Conservation (phyloP, 2,329 filamentous ascomycete genomes). For the Podosphaera leucotricha region DNA sequence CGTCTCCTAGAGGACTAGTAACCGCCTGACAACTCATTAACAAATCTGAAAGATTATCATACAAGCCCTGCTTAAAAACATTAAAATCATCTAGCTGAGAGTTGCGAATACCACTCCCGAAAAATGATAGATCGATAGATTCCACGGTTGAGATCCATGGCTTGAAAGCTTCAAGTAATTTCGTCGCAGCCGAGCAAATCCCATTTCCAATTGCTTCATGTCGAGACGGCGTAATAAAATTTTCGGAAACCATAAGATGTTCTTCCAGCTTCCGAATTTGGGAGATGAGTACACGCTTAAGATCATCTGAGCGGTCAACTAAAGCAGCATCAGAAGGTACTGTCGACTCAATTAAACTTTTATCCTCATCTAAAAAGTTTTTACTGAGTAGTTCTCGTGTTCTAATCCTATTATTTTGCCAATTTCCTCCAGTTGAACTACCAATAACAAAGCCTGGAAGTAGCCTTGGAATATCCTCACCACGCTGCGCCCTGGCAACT, state of each 20-base stretch:
- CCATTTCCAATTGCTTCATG: slow-evolving; percentile 65
- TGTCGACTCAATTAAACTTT: slow-evolving; percentile 46
- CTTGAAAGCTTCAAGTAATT: slow-evolving; percentile 69
- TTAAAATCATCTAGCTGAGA: slow-evolving; percentile 73
- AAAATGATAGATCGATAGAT: slow-evolving; percentile 64
- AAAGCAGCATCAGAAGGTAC: slow-evolving; percentile 52
- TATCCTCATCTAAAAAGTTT: slow-evolving; percentile 68
- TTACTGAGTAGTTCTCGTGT: slow-evolving; percentile 50
- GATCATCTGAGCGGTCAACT: slow-evolving; percentile 63
- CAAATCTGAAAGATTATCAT: slow-evolving; percentile 81
- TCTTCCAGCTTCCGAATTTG: slow-evolving; percentile 75
- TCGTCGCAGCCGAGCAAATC: slow-evolving; percentile 54
- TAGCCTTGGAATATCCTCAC: slow-evolving; percentile 78
- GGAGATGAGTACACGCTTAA: slow-evolving; percentile 64
- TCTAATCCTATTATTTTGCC: slow-evolving; percentile 49
- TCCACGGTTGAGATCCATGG: slow-evolving; percentile 80
- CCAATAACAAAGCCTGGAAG: slow-evolving; percentile 84
- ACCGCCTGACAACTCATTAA: slow-evolving; percentile 72
- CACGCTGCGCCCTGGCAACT: slow-evolving; percentile 75
- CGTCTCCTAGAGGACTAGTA: slow-evolving; percentile 75
- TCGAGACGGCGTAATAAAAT: slow-evolving; percentile 53
- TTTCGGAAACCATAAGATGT: slow-evolving; percentile 52
- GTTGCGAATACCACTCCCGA: slow-evolving; percentile 58
- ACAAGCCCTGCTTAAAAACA: slow-evolving; percentile 75
- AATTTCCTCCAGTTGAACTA: slow-evolving; percentile 63